Evolutionary conservation across 192 early-diverging fungal genomes (phyloP), one percentile per base, ranked within the genome.

Genomic region (Gigaspora rosea): DNA sequence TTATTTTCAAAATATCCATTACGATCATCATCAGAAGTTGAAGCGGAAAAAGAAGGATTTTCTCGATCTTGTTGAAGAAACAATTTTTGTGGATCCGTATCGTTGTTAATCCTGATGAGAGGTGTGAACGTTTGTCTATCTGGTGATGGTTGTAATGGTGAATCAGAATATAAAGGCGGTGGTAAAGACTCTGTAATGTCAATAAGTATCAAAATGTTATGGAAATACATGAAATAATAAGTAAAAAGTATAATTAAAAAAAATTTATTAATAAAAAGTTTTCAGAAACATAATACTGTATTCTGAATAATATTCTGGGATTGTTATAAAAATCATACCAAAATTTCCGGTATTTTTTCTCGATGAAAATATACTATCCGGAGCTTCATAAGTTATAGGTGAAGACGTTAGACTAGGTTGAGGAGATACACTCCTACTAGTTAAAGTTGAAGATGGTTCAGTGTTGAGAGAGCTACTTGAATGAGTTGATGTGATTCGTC

Each of bases 381-480:
- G 61, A 32, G 73, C 18, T 75, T 75, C 73, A 18, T 18, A 49
- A 48, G 27, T 50, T n/a, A 61, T 64, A 13, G 73, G 73, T 0
- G 73, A 75, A 62, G 73, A 75, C 15, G 50, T 52, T 75, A 51
- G 73, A 65, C 73, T 75, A 8, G 6, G 52, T 18, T 46, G 35
- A 50, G 72, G 72, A 8, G 73, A 75, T 0, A 22, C 35, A 8
- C 18, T 66, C 13, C 36, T 66, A 66, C 67, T 69, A 27, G 41
- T n/a, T 4, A 69, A 20, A 32, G 67, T n/a, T 20, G 67, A 22
- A 69, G 15, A 15, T 7, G 41, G 7, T 41, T 41, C 41, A 41
- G 41, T 41, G 41, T 41, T 41, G 7, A 41, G 41, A 20, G 13
- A 20, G 32, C n/a, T 22, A 11, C 20, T 50, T 27, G 48, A 3